Evolutionary conservation across 2,329 filamentous ascomycete species (phyloP).

Genomic region (Periconia sp.): DNA sequence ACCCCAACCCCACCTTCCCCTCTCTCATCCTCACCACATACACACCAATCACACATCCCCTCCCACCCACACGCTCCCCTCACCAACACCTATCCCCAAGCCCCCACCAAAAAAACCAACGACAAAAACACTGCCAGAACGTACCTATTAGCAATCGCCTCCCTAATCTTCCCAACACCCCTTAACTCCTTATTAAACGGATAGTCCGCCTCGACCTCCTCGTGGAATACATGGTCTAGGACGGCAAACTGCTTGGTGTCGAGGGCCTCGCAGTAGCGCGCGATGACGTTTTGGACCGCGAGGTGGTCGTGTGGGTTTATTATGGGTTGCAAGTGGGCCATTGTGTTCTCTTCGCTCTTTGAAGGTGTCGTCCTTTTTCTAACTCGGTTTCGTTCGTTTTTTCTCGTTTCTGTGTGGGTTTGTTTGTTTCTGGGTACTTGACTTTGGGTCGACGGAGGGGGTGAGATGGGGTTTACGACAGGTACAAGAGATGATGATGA

Average conservation of each 20-base stretch:
- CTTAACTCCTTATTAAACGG: conserved; percentile 39
- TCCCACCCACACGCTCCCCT: no score
- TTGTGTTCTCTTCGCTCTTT: neutral
- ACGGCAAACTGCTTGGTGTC: conserved; percentile 46
- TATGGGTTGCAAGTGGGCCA: conserved; percentile 4
- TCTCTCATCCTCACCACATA: no score
- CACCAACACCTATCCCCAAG: neutral
- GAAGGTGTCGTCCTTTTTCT: neutral
- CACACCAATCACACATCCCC: no score
- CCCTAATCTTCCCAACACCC: conserved; percentile 35
- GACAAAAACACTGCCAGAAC: neutral
- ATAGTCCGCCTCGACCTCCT: conserved; percentile 45
- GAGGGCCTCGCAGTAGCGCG: conserved; percentile 48
- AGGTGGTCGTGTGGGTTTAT: conserved; percentile 29
- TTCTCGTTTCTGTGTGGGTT: no score
- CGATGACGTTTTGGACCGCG: conserved; percentile 47
- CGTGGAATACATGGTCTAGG: conserved; percentile 43
- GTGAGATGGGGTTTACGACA: no score
- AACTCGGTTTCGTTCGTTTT: neutral
- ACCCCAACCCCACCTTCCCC: conserved; percentile 38
- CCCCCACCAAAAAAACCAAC: neutral
- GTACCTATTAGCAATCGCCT: conserved; percentile 39
- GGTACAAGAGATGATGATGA: no score
- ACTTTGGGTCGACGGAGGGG: no score
- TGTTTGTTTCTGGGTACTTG: no score